These are phyloP conservation scores for Sordariomycetes sp. DNA, from an alignment of 2,329 filamentous ascomycete genomes.

Conservation along the genomic window DNA sequence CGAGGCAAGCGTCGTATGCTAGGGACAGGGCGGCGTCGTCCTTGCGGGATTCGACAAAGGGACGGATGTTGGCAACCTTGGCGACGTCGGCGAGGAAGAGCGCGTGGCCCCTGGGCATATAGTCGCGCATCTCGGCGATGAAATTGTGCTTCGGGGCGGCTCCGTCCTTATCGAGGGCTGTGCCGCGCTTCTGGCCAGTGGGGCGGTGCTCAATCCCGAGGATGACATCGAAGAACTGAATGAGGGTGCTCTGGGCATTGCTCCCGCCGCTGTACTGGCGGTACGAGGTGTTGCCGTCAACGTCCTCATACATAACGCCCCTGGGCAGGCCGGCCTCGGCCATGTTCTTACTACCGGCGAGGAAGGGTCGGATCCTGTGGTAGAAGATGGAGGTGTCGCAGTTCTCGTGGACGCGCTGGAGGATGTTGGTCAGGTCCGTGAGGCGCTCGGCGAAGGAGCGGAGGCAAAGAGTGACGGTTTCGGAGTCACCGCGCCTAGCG, in stretches of 20 bases:
- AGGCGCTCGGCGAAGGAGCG: constrained; percentile 73
- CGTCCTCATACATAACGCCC: constrained; percentile 80
- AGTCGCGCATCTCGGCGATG: constrained; percentile 89
- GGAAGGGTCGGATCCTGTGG: constrained; percentile 86
- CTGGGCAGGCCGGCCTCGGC: constrained; percentile 77
- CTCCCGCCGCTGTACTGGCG: constrained; percentile 86
- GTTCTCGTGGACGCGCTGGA: constrained; percentile 87
- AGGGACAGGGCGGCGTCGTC: constrained; percentile 54
- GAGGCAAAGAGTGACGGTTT: constrained; percentile 65
- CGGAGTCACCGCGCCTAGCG: constrained; percentile 54
- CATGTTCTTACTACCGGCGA: constrained; percentile 98
- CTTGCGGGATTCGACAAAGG: constrained; percentile 56
- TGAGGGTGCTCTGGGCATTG: constrained; percentile 91
- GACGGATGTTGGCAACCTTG: constrained; percentile 72
- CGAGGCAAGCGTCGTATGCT: constrained; percentile 84
- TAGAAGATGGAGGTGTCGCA: constrained; percentile 95
- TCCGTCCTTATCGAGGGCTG: constrained; percentile 17
- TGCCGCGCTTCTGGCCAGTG: constrained; percentile 53
- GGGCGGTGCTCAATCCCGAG: constrained; percentile 83
- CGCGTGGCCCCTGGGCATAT: constrained; percentile 91
- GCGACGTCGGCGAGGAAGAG: constrained; percentile 76
- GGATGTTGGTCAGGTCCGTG: constrained; percentile 66
- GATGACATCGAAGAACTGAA: constrained; percentile 93
- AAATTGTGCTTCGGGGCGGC: constrained; percentile 57
- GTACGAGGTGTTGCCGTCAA: constrained; percentile 53